A percentile compares a stretch with the other conserved stretches of the same genome.
These are phyloP conservation scores for Ogataea pignaliae DNA, from an alignment of 805 yeast species.

Conservation along the genomic window DNA sequence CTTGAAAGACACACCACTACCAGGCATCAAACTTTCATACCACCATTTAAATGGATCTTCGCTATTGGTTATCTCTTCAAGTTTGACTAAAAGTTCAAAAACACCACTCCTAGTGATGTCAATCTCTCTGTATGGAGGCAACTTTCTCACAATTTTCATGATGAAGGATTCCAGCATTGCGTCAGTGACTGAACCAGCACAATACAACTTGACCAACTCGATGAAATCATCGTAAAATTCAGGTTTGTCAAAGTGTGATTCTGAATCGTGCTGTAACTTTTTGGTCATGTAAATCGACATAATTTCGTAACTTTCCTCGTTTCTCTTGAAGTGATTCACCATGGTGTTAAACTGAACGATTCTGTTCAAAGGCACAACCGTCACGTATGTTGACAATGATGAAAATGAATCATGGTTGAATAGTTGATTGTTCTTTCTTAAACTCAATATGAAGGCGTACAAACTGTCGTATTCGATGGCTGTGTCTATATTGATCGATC, in stretches of 20 bases:
- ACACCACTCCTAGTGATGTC: conserved; percentile 53
- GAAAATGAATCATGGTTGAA: conserved; percentile 22
- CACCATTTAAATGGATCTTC: conserved; percentile 54
- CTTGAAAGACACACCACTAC: conserved; percentile 36
- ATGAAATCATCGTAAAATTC: conserved; percentile 35
- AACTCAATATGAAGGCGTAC: conserved; percentile 44
- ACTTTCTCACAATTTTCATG: conserved; percentile 32
- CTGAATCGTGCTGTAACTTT: conserved; percentile 4
- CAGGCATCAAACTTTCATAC: conserved; percentile 41
- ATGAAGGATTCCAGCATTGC: conserved; percentile 47
- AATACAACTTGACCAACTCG: conserved; percentile 47
- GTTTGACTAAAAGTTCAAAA: conserved; percentile 41
- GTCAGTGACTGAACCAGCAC: conserved; percentile 48
- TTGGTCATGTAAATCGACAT: conserved; percentile 22
- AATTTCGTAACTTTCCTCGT: conserved; percentile 19
- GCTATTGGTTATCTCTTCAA: conserved; percentile 23
- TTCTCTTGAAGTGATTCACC: conserved; percentile 25
- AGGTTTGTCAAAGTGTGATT: conserved; percentile 18
- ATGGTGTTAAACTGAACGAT: conserved; percentile 31
- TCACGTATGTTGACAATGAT: conserved; percentile 35
- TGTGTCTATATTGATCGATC: conserved; percentile 13
- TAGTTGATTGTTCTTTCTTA: conserved; percentile 43
- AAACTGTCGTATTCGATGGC: conserved; percentile 25
- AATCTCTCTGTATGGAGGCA: conserved; percentile 27
- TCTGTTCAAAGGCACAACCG: conserved; percentile 38